These are phyloP conservation scores for Penicillium occitanis DNA, from an alignment of 2,329 filamentous ascomycete genomes.

Conservation along the genomic window DNA sequence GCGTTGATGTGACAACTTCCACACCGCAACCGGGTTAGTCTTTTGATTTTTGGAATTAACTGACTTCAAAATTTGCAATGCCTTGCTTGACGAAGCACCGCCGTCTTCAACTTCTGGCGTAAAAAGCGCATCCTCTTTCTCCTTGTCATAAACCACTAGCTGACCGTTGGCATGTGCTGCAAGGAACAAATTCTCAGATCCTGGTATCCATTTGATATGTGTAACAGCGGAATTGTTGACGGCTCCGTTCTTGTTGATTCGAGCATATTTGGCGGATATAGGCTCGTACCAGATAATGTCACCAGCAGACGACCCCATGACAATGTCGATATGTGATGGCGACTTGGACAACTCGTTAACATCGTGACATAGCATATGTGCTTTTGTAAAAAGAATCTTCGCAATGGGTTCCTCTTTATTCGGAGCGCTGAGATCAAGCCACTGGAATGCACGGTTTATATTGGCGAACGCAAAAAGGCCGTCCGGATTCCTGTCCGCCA, in stretches of 20 bases:
- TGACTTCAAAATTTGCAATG: constrained; percentile 78
- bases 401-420: constrained; percentile 79
- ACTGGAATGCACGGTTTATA: constrained; percentile 92
- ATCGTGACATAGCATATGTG: constrained; percentile 92
- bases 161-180: constrained; percentile 90
- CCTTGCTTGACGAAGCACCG: constrained; percentile 27
- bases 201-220: constrained; percentile 88
- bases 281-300: constrained; percentile 99
- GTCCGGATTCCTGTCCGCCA: constrained; percentile 74
- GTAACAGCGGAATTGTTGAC: constrained; percentile 85
- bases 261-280: constrained; percentile 90
- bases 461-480: constrained; percentile 92
- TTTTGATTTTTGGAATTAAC: constrained; percentile 94
- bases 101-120: constrained; percentile 59
- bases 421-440: constrained; percentile 80
- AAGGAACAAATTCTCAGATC: constrained; percentile 88
- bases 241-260: constrained; percentile 93
- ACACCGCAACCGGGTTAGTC: constrained; percentile 84
- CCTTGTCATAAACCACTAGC: constrained; percentile 93
- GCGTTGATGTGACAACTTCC: constrained; percentile 87
- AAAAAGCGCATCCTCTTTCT: constrained; percentile 85
- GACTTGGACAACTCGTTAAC: constrained; percentile 82
- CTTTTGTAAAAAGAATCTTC: constrained; percentile 96
- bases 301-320: constrained; percentile 93
- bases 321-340: constrained; percentile 76